A percentile compares a stretch with the other conserved stretches of the same genome.
phyloP scores from a whole-genome alignment of 2,329 filamentous ascomycete genomes.

The Aspergillus sp. region DNA sequence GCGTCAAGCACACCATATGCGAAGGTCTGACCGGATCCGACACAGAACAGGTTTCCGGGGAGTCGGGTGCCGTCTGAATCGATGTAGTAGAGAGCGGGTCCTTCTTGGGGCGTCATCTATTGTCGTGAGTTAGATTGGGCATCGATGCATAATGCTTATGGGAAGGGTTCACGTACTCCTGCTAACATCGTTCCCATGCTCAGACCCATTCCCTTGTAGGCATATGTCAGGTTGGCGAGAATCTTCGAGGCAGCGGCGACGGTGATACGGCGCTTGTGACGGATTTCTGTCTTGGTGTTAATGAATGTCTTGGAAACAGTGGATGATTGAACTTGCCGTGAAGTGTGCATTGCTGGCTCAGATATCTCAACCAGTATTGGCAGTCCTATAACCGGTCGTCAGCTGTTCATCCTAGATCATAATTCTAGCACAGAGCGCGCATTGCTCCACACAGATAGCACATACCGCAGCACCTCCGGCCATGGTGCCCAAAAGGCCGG shows the following conservation, averaged over 20 bases:
- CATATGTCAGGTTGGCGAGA: constrained; percentile 95
- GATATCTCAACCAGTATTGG: constrained; percentile 99
- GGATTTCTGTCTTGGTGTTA: constrained; percentile 63
- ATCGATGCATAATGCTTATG: not conserved
- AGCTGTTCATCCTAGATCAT: not conserved
- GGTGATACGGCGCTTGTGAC: constrained; percentile 97
- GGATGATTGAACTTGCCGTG: constrained; percentile 59
- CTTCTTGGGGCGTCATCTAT: constrained; percentile 70
- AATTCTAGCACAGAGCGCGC: not conserved
- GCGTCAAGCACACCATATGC: constrained; percentile 97
- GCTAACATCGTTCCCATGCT: constrained; percentile 99
- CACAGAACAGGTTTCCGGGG: constrained; percentile 94
- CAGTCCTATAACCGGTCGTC: constrained; percentile 66
- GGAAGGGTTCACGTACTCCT: constrained; percentile 72
- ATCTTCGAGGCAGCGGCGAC: constrained; percentile 98
- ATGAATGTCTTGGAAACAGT: not conserved
- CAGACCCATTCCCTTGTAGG: constrained; percentile 97
- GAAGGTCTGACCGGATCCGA: constrained; percentile 97
- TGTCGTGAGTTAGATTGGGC: not conserved
- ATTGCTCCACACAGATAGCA: not conserved
- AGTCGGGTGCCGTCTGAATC: constrained; percentile 94
- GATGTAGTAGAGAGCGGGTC: constrained; percentile 97
- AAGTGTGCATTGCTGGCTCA: constrained; percentile 98
- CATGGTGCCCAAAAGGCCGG: constrained; percentile 85
- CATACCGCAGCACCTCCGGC: constrained; percentile 87